Percentiles rank a stretch among this genome's conserved stretches.
Evolutionary conservation across 306 rosid species (phyloP).

Genomic region (Cyamopsis tetragonoloba): DNA sequence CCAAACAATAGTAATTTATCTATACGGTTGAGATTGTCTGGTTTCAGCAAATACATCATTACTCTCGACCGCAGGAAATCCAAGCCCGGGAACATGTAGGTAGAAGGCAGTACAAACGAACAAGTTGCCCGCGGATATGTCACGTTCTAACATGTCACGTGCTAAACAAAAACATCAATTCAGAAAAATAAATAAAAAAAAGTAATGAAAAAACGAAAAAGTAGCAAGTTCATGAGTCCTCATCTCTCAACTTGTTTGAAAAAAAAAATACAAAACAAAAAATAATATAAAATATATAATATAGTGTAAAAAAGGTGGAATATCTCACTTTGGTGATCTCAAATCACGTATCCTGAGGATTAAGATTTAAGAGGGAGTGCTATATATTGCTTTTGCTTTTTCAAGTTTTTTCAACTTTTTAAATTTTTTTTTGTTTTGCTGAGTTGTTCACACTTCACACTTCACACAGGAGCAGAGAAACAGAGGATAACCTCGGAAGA

Average conservation of each 20-base stretch:
- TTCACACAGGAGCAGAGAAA: background rate
- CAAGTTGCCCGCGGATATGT: conserved; percentile 34
- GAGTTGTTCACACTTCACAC: conserved; percentile 24
- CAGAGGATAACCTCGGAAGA: conserved; percentile 18
- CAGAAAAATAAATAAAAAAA: no score
- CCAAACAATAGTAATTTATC: no score
- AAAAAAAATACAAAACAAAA: background rate
- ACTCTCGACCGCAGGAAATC: no score
- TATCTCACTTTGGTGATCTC: conserved; percentile 27
- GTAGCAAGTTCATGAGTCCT: conserved; percentile 3
- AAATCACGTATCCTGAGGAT: background rate
- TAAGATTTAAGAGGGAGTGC: no score
- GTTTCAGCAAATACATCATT: no score
- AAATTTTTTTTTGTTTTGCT: conserved; percentile 5
- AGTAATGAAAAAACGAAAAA: background rate
- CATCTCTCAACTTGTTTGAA: conserved; percentile 12
- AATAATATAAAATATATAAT: background rate
- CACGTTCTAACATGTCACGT: conserved; percentile 20
- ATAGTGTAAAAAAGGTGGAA: no score
- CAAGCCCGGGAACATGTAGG: background rate
- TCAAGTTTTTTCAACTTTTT: no score
- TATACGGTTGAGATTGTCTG: no score
- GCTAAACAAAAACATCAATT: no score
- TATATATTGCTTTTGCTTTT: conserved; percentile 17
- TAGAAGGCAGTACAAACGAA: background rate